Percentiles rank a stretch among this genome's conserved stretches.
Evolutionary conservation across 768 basidiomycete species (phyloP).

Genomic region (Lactifluus pinguis): DNA sequence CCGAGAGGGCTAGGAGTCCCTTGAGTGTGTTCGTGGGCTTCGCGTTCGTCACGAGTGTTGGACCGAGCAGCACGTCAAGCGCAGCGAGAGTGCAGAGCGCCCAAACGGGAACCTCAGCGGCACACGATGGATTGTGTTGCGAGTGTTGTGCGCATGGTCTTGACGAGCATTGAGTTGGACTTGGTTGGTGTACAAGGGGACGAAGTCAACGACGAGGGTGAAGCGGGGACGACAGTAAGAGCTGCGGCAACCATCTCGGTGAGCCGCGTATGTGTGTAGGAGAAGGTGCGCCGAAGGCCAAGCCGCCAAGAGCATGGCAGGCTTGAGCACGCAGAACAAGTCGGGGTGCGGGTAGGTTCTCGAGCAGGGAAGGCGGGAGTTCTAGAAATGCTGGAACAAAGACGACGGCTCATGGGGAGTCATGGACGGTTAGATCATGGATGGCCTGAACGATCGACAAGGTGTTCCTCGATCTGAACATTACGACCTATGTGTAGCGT

Average conservation of each 20-base stretch:
- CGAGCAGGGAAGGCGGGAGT: conserved; percentile 53
- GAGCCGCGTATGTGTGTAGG: conserved; percentile 43
- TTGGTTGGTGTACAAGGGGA: conserved; percentile 25
- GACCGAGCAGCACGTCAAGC: conserved; percentile 57
- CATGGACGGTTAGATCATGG: conserved; percentile 55
- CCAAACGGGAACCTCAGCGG: conserved; percentile 75
- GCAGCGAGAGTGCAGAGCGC: conserved; percentile 56
- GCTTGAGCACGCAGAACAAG: conserved; percentile 59
- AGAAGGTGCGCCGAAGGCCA: conserved; percentile 45
- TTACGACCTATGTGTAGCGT: too few species aligned
- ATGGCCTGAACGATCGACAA: conserved; percentile 42
- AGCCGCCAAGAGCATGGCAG: conserved; percentile 65
- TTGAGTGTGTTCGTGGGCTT: conserved; percentile 39
- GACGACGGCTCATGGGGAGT: conserved; percentile 50
- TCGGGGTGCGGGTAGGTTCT: conserved; percentile 54
- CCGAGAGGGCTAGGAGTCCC: conserved; percentile 42
- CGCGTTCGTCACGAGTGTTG: conserved; percentile 38
- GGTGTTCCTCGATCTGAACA: too few species aligned
- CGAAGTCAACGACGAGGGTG: conserved; percentile 23
- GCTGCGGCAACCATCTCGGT: conserved; percentile 40
- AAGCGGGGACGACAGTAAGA: conserved; percentile 34
- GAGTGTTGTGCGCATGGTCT: conserved; percentile 59
- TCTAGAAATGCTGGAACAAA: conserved; percentile 61
- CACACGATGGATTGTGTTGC: conserved; percentile 45
- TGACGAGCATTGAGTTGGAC: conserved; percentile 45